These are phyloP conservation scores for Tetradesmus lagerheimii DNA, from an alignment of 139 green algal genomes.

Conservation along the genomic window DNA sequence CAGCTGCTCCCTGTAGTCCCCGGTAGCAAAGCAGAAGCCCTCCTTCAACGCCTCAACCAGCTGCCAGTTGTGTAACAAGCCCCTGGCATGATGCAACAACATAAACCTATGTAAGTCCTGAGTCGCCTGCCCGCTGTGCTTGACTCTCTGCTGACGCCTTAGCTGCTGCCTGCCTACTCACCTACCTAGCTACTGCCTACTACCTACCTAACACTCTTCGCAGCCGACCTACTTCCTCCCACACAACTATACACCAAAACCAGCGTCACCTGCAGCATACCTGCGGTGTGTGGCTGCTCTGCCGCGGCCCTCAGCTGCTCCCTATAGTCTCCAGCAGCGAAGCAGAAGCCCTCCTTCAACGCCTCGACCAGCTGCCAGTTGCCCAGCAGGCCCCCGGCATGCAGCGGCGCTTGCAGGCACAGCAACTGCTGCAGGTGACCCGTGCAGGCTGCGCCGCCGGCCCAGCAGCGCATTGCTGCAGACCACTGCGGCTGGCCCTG, in stretches of 20 bases:
- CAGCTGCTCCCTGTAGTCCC: conserved; percentile 10
- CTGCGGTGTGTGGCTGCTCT: conserved; percentile 2
- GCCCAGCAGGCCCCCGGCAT: background rate
- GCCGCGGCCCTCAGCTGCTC: background rate
- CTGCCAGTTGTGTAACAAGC: conserved; percentile 35
- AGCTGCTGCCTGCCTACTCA: too few relatives aligned
- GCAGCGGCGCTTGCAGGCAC: background rate
- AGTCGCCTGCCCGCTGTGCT: too few relatives aligned
- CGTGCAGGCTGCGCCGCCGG: conserved; percentile 7
- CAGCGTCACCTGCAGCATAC: background rate
- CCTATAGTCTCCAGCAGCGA: background rate
- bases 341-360: conserved; percentile 40
- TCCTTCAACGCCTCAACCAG: conserved; percentile 37
- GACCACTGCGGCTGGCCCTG: conserved; percentile 40
- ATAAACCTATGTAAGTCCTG: too few relatives aligned
- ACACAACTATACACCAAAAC: too few relatives aligned
- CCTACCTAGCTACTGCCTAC: too few relatives aligned
- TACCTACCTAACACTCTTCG: too few relatives aligned
- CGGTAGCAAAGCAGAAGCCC: background rate
- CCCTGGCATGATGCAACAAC: background rate
- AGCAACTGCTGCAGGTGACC: conserved; percentile 39
- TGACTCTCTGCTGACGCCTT: too few relatives aligned
- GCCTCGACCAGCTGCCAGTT: conserved; percentile 43
- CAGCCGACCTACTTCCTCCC: too few relatives aligned
- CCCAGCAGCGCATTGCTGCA: conserved; percentile 29